Percentiles rank a stretch among this genome's conserved stretches.
These are phyloP conservation scores for Urochloa ruziziensis DNA, from an alignment of 176 grass and related monocot species.

Conservation along the genomic window DNA sequence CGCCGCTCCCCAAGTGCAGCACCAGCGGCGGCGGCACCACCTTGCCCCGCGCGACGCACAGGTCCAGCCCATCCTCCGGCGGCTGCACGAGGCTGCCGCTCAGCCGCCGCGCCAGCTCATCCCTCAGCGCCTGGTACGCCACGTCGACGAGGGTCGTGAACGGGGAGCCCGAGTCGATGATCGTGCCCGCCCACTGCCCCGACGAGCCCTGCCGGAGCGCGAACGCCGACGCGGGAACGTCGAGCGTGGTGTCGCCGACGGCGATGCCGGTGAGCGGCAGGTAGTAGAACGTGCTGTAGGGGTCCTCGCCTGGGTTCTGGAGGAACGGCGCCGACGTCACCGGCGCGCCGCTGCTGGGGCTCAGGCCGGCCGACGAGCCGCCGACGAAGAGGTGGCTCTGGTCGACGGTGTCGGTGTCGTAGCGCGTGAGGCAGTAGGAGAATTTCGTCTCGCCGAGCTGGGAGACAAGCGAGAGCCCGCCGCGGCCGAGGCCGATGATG, in stretches of 20 bases:
- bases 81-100: not conserved
- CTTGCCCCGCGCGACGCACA: no score
- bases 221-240: not conserved
- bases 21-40: no score
- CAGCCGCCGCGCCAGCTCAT: not conserved
- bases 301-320: not conserved
- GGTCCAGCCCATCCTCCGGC: not conserved
- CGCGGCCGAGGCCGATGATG: conserved; percentile 15
- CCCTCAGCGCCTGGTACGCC: not conserved
- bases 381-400: not conserved
- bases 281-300: not conserved
- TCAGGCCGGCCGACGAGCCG: not conserved
- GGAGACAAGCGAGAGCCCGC: not conserved
- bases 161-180: not conserved
- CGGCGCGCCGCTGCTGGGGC: not conserved
- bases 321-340: not conserved
- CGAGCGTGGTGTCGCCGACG: not conserved
- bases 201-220: not conserved
- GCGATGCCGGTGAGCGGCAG: not conserved
- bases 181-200: not conserved
- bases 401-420: not conserved
- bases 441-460: conserved; percentile 21
- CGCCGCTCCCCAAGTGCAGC: no score
- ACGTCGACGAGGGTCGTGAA: not conserved
- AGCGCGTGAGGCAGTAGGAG: conserved; percentile 34